A percentile compares a stretch with the other conserved stretches of the same genome.
These are phyloP conservation scores for Ulmus americana DNA, from an alignment of 331 rosid genomes.

Conservation along the genomic window DNA sequence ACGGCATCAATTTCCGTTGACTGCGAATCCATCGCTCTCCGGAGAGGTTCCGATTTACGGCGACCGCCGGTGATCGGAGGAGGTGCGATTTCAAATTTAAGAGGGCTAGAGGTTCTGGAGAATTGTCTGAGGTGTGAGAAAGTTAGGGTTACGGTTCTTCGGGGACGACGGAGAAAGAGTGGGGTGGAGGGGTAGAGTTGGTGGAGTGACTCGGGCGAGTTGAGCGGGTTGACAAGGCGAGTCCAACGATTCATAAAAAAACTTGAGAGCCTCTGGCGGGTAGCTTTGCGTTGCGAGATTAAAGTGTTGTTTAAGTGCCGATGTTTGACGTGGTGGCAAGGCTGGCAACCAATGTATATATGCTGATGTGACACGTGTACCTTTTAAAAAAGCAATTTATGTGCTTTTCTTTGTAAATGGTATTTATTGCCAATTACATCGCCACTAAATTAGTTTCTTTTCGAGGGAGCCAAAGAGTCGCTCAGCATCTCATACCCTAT, in stretches of 20 bases:
- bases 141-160: neutral
- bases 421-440: too few relatives aligned
- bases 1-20: constrained; percentile 33
- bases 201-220: constrained; percentile 40
- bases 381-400: too few relatives aligned
- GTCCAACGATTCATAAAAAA: constrained; percentile 30
- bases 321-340: too few relatives aligned
- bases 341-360: too few relatives aligned
- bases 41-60: constrained; percentile 14
- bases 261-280: neutral
- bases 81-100: neutral
- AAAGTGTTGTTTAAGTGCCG: too few relatives aligned
- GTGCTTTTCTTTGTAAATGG: too few relatives aligned
- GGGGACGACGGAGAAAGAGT: constrained; percentile 10
- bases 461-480: too few relatives aligned
- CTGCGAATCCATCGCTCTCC: constrained; percentile 46
- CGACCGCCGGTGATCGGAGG: constrained; percentile 10
- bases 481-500: too few relatives aligned
- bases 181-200: constrained; percentile 4
- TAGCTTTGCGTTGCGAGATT: neutral
- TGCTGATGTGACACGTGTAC: too few relatives aligned
- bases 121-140: constrained; percentile 16
- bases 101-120: constrained; percentile 15
- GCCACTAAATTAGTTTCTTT: too few relatives aligned
- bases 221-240: constrained; percentile 32